Percentiles rank a stretch among this genome's conserved stretches.
phyloP scores from a whole-genome alignment of 2,329 filamentous ascomycete species.

The Colletotrichum caudatum region DNA sequence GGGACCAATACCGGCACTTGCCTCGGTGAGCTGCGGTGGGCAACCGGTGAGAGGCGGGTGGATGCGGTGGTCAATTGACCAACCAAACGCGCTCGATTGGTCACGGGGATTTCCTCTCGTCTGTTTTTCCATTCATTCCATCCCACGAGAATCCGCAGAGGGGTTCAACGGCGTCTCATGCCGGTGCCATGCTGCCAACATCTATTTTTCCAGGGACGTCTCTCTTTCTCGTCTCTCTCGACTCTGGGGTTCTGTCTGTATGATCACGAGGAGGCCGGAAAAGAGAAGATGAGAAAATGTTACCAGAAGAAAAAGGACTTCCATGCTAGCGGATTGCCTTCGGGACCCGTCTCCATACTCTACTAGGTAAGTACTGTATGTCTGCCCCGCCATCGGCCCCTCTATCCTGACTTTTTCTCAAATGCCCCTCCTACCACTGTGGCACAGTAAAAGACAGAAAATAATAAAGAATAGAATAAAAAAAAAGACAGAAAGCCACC shows the following conservation, averaged over 20 bases:
- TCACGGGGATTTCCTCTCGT: background rate
- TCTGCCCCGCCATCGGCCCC: conserved; percentile 35
- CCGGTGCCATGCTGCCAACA: background rate
- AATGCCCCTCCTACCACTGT: background rate
- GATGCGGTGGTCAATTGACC: background rate
- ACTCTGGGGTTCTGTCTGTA: background rate
- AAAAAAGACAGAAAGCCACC: background rate
- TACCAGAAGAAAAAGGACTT: background rate
- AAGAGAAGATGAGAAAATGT: too few species aligned
- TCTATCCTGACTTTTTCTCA: conserved; percentile 15
- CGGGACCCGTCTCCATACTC: conserved; percentile 9
- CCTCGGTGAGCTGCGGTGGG: background rate
- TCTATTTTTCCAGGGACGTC: too few species aligned
- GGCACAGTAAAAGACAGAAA: conserved; percentile 1
- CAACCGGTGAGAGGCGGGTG: background rate
- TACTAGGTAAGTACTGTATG: background rate
- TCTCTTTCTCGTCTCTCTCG: background rate
- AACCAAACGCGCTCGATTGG: background rate
- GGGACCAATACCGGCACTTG: background rate
- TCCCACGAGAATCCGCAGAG: background rate
- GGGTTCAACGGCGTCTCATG: conserved; percentile 11
- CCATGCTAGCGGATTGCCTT: conserved; percentile 7
- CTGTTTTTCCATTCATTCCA: background rate
- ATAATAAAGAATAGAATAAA: background rate
- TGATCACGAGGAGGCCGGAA: background rate